Evolutionary conservation across 2,329 filamentous ascomycete genomes (phyloP), one percentile per base, ranked within the genome.

Genomic region (Colletotrichum karsti): DNA sequence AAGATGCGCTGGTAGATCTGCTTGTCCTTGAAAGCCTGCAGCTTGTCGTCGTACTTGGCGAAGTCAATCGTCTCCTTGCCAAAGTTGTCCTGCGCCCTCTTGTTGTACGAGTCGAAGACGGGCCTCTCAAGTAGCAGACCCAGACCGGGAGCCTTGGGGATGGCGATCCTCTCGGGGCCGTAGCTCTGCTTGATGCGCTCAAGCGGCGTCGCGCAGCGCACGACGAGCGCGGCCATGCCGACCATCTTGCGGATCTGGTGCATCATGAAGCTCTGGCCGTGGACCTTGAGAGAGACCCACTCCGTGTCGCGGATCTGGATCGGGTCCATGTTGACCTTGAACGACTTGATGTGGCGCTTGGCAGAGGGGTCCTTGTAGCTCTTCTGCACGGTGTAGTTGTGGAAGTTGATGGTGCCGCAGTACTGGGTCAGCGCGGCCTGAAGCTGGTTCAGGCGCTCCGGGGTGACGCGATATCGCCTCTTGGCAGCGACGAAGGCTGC

Each of bases 201-300:
- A 4, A 90, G 84, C 4, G 92, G 85, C n/a, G 91, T 91, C 56
- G 94, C 96, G 78, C 93, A 97, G 39, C 96, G 91, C 7, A 97
- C 92, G 6, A 95, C 85, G 68, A 99, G 85, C 35, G 93, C 90
- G 8, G 90, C 93, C 92, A 99, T 94, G 63, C 93, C 94, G 15
- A 99, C 93, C 96, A 99, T 98, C 82, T 98, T 99, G 75, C 96
- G 92, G 80, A 99, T 99, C 83, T 99, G 96, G 80, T 99, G 96
- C 96, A 99, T 99, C 96, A 99, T 99, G 86, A 99, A 99, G 76
- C 92, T 95, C 81, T 99, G 96, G 0, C 96, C 96, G 80, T 99
- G 96, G 24, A 99, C 95, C 78, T 97, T 97, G 72, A 98, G 85
- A 46, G 92, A 96, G 5, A 99, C 85, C 96, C 96, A 99, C 83